Base-by-base conservation (phyloP, 139 green algal species). In the Volvox africanus region DNA sequence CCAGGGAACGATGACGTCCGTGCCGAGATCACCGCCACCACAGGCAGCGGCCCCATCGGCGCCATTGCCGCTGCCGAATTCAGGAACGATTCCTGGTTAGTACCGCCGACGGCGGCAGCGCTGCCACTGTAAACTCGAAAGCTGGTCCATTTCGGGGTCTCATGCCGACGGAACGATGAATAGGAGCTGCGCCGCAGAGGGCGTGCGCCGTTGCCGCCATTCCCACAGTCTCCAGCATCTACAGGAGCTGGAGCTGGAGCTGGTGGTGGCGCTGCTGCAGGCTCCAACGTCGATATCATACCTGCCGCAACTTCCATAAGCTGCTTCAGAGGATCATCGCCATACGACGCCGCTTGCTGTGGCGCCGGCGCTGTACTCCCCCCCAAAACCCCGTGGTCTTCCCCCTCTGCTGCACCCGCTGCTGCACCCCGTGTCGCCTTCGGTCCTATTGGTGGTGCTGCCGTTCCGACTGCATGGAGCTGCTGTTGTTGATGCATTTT, bases 81-180 rank as follows among this genome's bases (percentile, higher is more conserved):
- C 61, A 62, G 32, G 16, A 35, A 28, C 44, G 85, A 30, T 30
- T 69, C 1, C 71, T 30, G 68, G 36, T 17, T 16, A 44, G 44
- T 33, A 55, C 35, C 71, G 50, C 16, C 55, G 85, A 6, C 20
- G 14, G 33, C 18, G 44, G 50, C 12, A 6, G 22, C 22, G 50
- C 24, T 61, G 44, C 26, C 50, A 17, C 30, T 61, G 81, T 32
- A 32, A 37, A 26, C 24, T 20, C 86, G 86, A 13, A 84, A 55
- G 69, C 50, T 90, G 1, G n/a, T 36, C 86, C 86, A 90, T 80
- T 81, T 81, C 28, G 86, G 86, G 2, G 86, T 90, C 18, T 83
- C 50, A 32, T 90, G 86, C 71, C 73, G 83, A n/a, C 33, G 35
- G 86, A 33, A 90, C 5, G 67, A 81, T 33, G 37, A 30, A 1